Base-by-base conservation (phyloP, 768 basidiomycete species). In the Tylopilus sp. region DNA sequence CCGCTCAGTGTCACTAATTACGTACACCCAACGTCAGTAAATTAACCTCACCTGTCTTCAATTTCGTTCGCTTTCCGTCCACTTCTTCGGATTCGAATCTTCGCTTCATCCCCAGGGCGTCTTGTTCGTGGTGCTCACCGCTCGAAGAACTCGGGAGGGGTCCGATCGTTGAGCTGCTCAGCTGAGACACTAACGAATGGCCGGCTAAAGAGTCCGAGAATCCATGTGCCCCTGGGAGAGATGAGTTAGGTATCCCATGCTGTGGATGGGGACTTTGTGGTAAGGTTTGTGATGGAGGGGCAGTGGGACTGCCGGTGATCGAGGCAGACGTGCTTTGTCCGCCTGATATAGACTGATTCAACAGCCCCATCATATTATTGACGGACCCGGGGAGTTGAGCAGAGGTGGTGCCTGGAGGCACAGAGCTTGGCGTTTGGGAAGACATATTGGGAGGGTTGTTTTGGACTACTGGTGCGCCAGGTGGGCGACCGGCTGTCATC, bases 11-110 rank as follows among this genome's bases (percentile, higher is more conserved):
- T 64, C 63, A 57, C 50, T 28, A 36, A 64, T 62, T 67, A 60
- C 56, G 58, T 56, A 59, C 46, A 39, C 31, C 55, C 47, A 57
- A 64, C 50, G 42, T 61, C 44, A 67, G 61, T 43, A 58, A 57
- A 59, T 40, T 26, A 53, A 50, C 63, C 80, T 65, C 56, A 86
- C 89, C 86, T 59, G 78, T 88, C 71, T 83, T 90, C 68, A 83
- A 79, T 59, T 86, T 79, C 44, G 70, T 81, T 59, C 89, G 79
- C 67, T 92, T 92, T 42, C 70, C 75, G 42, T 88, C 85, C 25
- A 69, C 69, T 52, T 87, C 86, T 47, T 82, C 83, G 17, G 75
- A 74, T 43, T 83, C 82, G 56, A 85, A 71, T 66, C 89, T 90
- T 55, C 89, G 77, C 65, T 91, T 92, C 56, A 82, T 74, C 17